Evolutionary conservation across 2,329 filamentous ascomycete genomes (phyloP), one percentile per base, ranked within the genome.

Genomic region (Alternaria arborescens): DNA sequence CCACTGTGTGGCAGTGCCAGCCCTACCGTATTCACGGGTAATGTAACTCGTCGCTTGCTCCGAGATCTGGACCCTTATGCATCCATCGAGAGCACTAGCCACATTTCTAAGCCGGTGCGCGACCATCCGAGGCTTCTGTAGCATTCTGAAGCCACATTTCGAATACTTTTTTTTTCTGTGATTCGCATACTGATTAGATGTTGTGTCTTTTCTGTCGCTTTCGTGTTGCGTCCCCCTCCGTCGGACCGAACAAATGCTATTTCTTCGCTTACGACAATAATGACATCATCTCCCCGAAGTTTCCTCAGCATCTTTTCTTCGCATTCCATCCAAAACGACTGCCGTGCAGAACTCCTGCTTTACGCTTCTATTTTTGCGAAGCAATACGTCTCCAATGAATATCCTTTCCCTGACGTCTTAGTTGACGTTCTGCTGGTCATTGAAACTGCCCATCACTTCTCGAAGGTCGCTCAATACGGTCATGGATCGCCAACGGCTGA

Each of bases 241-340:
- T 52, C 38, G 40, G 44, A 46, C 40, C 41, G 34, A 41, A 55
- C 40, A 5, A 53, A 58, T 32, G 41, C 60, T 60, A 69, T 57
- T 55, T 24, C 10, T 10, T 62, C 64, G 64, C 66, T 66, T 64
- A 60, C 4, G 38, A 46, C 18, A 32, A 40, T 51, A 36, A 72
- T 75, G 72, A 74, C 72, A 73, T 72, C 68, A 72, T 47, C 47
- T 43, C 40, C 40, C 42, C 40, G 18, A 51, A 36, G 11, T 54
- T 48, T 26, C 40, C n/a, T 56, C 34, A 26, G 26, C 47, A 36
- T 53, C 53, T 52, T 28, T 43, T 34, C 34, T 42, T 47, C 61
- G 40, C 48, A 42, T 57, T 60, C 46, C 53, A 58, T 58, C 53
- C 59, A 48, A 47, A 48, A 57, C 43, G 43, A 50, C 53, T 65